Evolutionary conservation across 2,329 filamentous ascomycete species (phyloP).

Genomic region (Exophiala alcalophila): DNA sequence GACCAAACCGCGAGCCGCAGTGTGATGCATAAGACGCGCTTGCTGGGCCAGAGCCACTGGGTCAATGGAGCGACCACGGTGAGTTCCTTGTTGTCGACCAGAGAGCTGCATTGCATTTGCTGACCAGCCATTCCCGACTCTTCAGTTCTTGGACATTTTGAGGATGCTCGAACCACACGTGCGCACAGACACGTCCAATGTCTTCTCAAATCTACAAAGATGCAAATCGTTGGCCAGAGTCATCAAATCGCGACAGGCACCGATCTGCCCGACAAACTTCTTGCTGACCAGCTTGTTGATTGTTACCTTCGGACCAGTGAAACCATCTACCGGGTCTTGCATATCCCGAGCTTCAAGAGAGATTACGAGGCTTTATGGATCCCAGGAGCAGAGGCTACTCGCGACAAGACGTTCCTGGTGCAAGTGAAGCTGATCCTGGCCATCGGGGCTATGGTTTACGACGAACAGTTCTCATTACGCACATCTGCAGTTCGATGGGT

Average conservation of each 20-base stretch:
- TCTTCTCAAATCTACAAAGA: constrained; percentile 41
- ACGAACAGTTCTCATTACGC: constrained; percentile 52
- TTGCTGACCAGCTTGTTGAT: constrained; percentile 75
- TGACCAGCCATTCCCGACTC: constrained; percentile 16
- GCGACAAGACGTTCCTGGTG: constrained; percentile 52
- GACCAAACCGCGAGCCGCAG: constrained; percentile 40
- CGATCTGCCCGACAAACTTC: constrained; percentile 62
- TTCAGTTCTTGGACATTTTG: constrained; percentile 44
- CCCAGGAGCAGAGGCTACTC: constrained; percentile 45
- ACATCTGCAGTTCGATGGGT: constrained; percentile 55
- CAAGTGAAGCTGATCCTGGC: constrained; percentile 59
- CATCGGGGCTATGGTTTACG: constrained; percentile 53
- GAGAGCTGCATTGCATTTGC: constrained; percentile 21
- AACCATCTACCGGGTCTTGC: constrained; percentile 55
- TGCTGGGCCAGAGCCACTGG: constrained; percentile 58
- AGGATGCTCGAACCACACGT: constrained; percentile 43
- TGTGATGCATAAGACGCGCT: constrained; percentile 54
- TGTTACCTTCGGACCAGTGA: constrained; percentile 67
- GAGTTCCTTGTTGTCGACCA: no score
- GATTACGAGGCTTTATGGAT: constrained; percentile 56
- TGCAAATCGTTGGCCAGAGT: constrained; percentile 54
- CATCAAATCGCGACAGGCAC: constrained; percentile 52
- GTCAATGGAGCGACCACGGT: constrained; percentile 51
- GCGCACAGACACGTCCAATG: constrained; percentile 39
- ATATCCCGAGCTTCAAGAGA: constrained; percentile 55